Conservation (phyloP, 176 grass and related monocot species). For the Oryza glaberrima region DNA sequence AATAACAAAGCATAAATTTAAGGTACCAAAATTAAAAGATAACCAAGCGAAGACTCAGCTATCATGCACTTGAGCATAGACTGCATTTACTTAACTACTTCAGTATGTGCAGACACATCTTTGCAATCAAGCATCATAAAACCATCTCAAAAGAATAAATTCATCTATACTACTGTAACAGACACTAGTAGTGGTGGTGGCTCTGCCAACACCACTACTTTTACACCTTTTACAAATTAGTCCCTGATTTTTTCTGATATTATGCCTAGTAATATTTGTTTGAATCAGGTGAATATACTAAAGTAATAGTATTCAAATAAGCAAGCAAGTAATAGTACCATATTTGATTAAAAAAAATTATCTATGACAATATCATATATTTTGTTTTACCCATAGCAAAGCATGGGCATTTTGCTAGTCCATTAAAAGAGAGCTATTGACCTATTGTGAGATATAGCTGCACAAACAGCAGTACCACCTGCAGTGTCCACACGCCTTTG, state of each 20-base stretch:
- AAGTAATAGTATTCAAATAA: too few species aligned
- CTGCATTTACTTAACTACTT: slow-evolving; percentile 4
- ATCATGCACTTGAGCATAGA: slow-evolving; percentile 13
- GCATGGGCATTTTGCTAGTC: not conserved
- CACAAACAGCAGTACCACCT: slow-evolving; percentile 54
- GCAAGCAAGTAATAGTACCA: too few species aligned
- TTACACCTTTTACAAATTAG: too few species aligned
- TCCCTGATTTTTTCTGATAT: too few species aligned
- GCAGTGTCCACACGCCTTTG: slow-evolving; percentile 96
- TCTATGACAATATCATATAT: too few species aligned
- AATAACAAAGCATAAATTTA: slow-evolving; percentile 4
- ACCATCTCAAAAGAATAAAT: not conserved
- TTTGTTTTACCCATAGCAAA: too few species aligned
- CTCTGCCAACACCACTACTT: too few species aligned
- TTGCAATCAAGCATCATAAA: slow-evolving; percentile 11
- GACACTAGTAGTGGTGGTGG: too few species aligned
- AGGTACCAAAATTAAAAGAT: not conserved
- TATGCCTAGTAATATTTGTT: too few species aligned
- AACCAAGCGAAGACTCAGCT: slow-evolving; percentile 10
- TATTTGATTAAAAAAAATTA: too few species aligned
- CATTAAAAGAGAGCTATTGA: not conserved
- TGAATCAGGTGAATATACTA: too few species aligned
- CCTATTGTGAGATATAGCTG: not conserved
- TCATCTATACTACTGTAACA: too few species aligned
- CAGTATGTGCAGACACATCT: not conserved